phyloP scores from a whole-genome alignment of 2,329 filamentous ascomycete species.

The Dactylellina drechsleri region DNA sequence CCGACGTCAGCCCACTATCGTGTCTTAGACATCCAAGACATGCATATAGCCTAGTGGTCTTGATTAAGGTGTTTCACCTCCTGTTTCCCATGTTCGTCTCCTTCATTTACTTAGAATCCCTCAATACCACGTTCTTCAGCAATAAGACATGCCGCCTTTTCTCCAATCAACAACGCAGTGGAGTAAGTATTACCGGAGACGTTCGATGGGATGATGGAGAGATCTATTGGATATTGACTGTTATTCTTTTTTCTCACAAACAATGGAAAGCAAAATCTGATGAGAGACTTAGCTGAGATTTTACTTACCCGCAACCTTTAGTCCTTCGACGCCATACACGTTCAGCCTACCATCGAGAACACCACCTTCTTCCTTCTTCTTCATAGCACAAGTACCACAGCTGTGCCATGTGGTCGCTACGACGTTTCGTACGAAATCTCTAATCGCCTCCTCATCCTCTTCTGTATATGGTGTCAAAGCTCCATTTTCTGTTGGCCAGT shows the following conservation, averaged over 20 bases:
- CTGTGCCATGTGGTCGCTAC: conserved; percentile 64
- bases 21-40: conserved; percentile 22
- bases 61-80: conserved; percentile 1
- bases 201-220: conserved; percentile 53
- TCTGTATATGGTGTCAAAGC: conserved; percentile 63
- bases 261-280: too few species aligned
- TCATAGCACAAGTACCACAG: conserved; percentile 65
- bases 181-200: conserved; percentile 64
- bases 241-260: neutral
- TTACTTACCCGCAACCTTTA: conserved; percentile 62
- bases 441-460: conserved; percentile 66
- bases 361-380: conserved; percentile 62
- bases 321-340: conserved; percentile 63
- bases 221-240: conserved; percentile 54
- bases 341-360: conserved; percentile 64
- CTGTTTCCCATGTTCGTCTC: neutral
- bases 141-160: conserved; percentile 62
- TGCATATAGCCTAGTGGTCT: conserved; percentile 3
- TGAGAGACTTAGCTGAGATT: neutral
- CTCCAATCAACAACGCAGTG: conserved; percentile 65
- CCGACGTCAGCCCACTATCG: neutral
- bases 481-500: conserved; percentile 45
- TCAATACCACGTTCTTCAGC: conserved; percentile 59
- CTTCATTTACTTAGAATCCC: conserved; percentile 26
- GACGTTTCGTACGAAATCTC: conserved; percentile 62